Base-by-base conservation (phyloP, 805 yeast species). In the Suhomyces xylopsoci region DNA sequence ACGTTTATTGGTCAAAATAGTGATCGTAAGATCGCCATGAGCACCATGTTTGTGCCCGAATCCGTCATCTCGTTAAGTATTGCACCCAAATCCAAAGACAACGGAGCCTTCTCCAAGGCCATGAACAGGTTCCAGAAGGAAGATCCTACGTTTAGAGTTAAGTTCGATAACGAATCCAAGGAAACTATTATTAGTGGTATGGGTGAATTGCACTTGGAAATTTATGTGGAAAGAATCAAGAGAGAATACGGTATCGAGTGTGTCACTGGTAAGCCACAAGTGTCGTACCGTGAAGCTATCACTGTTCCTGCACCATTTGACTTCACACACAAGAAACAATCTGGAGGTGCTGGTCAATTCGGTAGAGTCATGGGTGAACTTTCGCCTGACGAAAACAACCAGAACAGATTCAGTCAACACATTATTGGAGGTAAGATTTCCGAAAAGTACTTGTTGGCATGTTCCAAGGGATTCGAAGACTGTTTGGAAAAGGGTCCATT, bases 331-430 rank as follows among this genome's bases (percentile, higher is more conserved):
- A 94, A 94, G 82, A 93, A 91, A 69, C 99, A 94, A 78, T 82
- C 93, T 66, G 99, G 99, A 73, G 99, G 99, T 82, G 96, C 98
- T 59, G 99, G 99, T 76, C 99, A 94, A 79, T 94, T 85, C 68
- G 99, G 97, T 73, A 86, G 92, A 77, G 97, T 93, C 65, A 87
- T 91, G 71, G 98, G 99, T 68, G 81, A 78, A 52, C 69, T 92
- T 74, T 72, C 78, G 6, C 84, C 91, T 51, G 67, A 81, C 47
- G 88, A 81, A 49, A 84, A 82, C 47, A 36, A 36, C 30, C 83
- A 81, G 53, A 92, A 92, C 71, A 76, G 76, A 60, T 94, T 93
- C 71, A 83, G 87, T 65, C 87, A 96, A 47, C 88, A 87, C 58
- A 85, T 94, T 68, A 94, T 94, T 59, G 98, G 99, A 64, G 99